Conservation (phyloP, 768 basidiomycete genomes). For the Tricholoma flavovirens region DNA sequence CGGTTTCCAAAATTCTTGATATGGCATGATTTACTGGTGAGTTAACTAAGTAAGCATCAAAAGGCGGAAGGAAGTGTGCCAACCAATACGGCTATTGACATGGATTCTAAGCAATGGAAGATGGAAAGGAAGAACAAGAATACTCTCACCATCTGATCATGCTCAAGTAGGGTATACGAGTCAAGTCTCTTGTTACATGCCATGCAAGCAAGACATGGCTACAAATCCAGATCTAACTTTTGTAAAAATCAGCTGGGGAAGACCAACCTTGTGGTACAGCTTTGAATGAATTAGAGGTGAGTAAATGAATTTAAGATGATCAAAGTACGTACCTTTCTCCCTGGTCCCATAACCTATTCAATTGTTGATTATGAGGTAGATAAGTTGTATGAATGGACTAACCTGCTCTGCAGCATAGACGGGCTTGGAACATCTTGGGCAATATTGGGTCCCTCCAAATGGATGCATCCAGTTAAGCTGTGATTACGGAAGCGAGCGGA, state of each 20-base stretch:
- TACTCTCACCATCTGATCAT: slow-evolving; percentile 76
- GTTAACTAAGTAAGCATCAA: not conserved
- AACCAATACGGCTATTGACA: slow-evolving; percentile 47
- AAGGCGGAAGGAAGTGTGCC: slow-evolving; percentile 3
- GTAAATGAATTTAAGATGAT: slow-evolving; percentile 1
- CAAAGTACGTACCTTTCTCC: slow-evolving; percentile 61
- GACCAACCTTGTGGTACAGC: slow-evolving; percentile 75
- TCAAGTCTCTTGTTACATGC: slow-evolving; percentile 75
- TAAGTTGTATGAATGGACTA: slow-evolving; percentile 10
- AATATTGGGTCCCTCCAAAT: slow-evolving; percentile 65
- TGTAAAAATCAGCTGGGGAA: slow-evolving; percentile 1
- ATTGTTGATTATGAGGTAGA: not conserved
- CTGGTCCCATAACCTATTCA: slow-evolving; percentile 74
- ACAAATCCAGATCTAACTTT: not conserved
- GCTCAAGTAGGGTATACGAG: slow-evolving; percentile 71
- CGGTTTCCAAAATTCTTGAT: slow-evolving; percentile 72
- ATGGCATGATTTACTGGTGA: slow-evolving; percentile 74
- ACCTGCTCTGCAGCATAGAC: slow-evolving; percentile 92
- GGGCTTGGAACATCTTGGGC: slow-evolving; percentile 66
- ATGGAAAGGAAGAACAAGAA: slow-evolving; percentile 4
- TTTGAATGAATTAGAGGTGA: slow-evolving; percentile 23
- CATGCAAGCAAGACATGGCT: slow-evolving; percentile 79
- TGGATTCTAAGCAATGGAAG: not conserved
- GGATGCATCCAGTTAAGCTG: slow-evolving; percentile 50
- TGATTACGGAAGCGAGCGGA: slow-evolving; percentile 21